phyloP scores from a whole-genome alignment of 495 filamentous ascomycete genomes.

The Podospora pseudocomata region DNA sequence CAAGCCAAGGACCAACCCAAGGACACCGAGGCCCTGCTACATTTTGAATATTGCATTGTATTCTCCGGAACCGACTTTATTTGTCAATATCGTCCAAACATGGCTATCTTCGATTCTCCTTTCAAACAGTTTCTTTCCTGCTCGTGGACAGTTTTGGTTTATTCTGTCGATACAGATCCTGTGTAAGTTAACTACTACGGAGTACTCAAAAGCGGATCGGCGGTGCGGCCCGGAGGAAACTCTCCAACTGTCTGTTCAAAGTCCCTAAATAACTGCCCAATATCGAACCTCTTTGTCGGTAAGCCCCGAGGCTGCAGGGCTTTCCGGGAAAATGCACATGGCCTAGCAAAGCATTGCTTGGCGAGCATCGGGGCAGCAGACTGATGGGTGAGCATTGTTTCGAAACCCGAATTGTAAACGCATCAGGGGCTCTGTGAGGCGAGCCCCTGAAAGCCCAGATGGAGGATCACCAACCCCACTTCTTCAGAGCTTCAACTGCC shows the following conservation, averaged over 20 bases:
- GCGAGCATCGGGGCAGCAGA: neutral
- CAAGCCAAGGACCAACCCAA: neutral
- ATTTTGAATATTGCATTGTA: neutral
- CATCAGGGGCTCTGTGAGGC: slow-evolving; percentile 3
- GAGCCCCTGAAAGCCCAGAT: slow-evolving; percentile 6
- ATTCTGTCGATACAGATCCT: too few species aligned
- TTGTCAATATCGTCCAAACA: too few species aligned
- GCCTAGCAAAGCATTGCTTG: neutral
- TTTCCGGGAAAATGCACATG: neutral
- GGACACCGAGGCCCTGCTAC: neutral
- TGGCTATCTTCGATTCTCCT: too few species aligned
- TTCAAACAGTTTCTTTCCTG: too few species aligned
- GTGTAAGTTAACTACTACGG: too few species aligned
- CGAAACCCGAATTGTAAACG: slow-evolving; percentile 12
- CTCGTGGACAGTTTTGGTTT: too few species aligned
- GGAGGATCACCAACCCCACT: neutral
- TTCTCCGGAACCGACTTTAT: too few species aligned
- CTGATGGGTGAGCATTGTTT: slow-evolving; percentile 6
- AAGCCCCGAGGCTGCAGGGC: neutral
- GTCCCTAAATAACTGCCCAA: slow-evolving; percentile 7
- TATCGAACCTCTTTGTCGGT: neutral
- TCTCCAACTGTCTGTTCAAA: neutral
- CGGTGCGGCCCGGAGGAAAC: too few species aligned
- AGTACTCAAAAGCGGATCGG: too few species aligned
- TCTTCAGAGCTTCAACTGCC: neutral